Evolutionary conservation across 345 rosid genomes (phyloP).

Genomic region (Ailanthus altissimus): DNA sequence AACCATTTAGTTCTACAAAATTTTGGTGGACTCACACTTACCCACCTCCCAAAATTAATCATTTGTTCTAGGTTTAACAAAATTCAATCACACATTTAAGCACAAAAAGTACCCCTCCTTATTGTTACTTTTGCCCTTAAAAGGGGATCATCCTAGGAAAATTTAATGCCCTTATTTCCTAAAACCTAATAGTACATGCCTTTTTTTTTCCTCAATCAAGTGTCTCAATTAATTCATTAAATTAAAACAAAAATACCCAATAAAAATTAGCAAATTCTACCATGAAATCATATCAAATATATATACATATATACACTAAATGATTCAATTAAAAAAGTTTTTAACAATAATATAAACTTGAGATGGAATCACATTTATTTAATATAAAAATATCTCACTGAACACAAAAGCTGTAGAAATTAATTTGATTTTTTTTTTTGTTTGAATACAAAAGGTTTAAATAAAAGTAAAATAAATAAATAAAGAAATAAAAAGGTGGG

Average conservation of each 20-base stretch:
- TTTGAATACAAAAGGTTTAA: too few species aligned
- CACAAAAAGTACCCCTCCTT: not conserved
- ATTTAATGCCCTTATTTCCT: not conserved
- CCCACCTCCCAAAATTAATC: not conserved
- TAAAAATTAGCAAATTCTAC: not conserved
- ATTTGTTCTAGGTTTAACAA: not conserved
- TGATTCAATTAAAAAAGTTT: too few species aligned
- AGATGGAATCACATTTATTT: too few species aligned
- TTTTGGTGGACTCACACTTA: slow-evolving; percentile 7
- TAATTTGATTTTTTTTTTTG: too few species aligned
- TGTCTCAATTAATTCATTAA: not conserved
- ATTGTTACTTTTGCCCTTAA: too few species aligned
- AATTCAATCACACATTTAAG: not conserved
- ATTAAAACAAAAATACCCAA: not conserved
- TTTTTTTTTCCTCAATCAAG: not conserved
- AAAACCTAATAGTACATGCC: too few species aligned
- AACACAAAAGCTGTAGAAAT: too few species aligned
- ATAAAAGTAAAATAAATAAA: too few species aligned
- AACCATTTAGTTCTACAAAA: not conserved
- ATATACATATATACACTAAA: too few species aligned
- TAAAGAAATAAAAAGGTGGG: not conserved
- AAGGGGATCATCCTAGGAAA: not conserved
- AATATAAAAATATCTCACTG: too few species aligned
- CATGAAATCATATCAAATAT: too few species aligned
- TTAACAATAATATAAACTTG: too few species aligned